Percentiles rank a stretch among this genome's conserved stretches.
Conservation (phyloP, 202 grass and related monocot genomes). For the Schoenoplectus triqueter region DNA sequence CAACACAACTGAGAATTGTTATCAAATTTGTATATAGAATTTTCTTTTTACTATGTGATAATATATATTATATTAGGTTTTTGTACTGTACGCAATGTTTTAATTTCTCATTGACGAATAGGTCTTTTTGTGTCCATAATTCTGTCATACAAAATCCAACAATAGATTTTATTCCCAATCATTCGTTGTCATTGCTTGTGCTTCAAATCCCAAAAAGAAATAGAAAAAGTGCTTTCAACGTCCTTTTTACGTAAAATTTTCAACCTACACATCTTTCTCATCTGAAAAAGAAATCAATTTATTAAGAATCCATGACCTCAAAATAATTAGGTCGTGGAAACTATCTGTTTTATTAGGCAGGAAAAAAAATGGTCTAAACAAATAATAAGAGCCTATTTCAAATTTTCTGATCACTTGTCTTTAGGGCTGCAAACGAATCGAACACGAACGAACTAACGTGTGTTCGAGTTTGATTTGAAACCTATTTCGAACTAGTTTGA, state of each 20-base stretch:
- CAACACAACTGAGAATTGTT: too few relatives aligned
- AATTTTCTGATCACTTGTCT: too few relatives aligned
- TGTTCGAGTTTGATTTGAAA: too few relatives aligned
- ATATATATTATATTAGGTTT: not conserved
- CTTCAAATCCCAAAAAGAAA: not conserved
- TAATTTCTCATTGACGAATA: not conserved
- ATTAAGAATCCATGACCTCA: not conserved
- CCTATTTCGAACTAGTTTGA: too few relatives aligned
- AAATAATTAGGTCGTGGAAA: not conserved
- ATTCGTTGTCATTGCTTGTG: not conserved
- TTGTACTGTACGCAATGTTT: not conserved
- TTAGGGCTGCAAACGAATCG: too few relatives aligned
- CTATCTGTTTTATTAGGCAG: too few relatives aligned
- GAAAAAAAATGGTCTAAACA: not conserved
- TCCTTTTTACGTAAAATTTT: not conserved
- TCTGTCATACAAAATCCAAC: not conserved
- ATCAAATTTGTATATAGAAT: too few relatives aligned
- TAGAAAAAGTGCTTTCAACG: not conserved
- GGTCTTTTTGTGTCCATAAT: not conserved
- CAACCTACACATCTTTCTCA: not conserved
- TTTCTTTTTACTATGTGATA: not conserved
- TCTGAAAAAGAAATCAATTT: not conserved
- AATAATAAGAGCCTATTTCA: not conserved
- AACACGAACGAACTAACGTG: too few relatives aligned
- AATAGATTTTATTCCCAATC: slow-evolving; percentile 18